phyloP scores from a whole-genome alignment of 805 yeast species.

The Candida arabinofermentans region DNA sequence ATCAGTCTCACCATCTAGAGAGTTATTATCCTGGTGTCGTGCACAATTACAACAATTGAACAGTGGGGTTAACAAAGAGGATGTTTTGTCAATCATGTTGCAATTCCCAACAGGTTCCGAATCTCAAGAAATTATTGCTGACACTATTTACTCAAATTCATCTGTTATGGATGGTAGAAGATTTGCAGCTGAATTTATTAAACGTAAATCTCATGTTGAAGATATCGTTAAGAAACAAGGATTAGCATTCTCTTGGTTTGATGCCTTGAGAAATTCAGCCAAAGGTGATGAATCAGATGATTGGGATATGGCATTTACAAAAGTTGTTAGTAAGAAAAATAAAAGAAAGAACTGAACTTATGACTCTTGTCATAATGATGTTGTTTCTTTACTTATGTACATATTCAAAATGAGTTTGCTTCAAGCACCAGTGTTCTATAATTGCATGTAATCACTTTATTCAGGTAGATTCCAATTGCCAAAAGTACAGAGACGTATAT shows the following conservation, averaged over 20 bases:
- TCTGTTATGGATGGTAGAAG: constrained; percentile 92
- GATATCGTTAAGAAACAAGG: constrained; percentile 39
- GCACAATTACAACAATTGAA: constrained; percentile 62
- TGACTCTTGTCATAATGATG: not conserved
- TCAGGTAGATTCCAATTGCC: too few species aligned
- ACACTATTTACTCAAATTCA: constrained; percentile 84
- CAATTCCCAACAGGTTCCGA: constrained; percentile 75
- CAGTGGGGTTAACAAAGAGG: constrained; percentile 71
- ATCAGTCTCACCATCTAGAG: constrained; percentile 46
- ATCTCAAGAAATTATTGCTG: constrained; percentile 82
- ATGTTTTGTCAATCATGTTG: constrained; percentile 72
- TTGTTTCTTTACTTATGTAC: not conserved
- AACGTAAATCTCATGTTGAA: constrained; percentile 72
- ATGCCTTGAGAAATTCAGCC: constrained; percentile 39
- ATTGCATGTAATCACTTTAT: too few species aligned
- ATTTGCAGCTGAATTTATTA: constrained; percentile 86
- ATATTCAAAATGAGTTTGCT: too few species aligned
- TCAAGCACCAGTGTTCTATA: too few species aligned
- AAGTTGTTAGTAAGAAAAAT: constrained; percentile 62
- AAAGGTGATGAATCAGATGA: constrained; percentile 36
- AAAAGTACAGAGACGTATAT: too few species aligned
- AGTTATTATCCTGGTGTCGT: constrained; percentile 71
- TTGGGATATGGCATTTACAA: constrained; percentile 45
- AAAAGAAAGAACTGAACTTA: constrained; percentile 34
- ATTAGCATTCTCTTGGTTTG: constrained; percentile 62